phyloP scores from a whole-genome alignment of 371 early-diverging fungal species.

The Mycotypha africana region DNA sequence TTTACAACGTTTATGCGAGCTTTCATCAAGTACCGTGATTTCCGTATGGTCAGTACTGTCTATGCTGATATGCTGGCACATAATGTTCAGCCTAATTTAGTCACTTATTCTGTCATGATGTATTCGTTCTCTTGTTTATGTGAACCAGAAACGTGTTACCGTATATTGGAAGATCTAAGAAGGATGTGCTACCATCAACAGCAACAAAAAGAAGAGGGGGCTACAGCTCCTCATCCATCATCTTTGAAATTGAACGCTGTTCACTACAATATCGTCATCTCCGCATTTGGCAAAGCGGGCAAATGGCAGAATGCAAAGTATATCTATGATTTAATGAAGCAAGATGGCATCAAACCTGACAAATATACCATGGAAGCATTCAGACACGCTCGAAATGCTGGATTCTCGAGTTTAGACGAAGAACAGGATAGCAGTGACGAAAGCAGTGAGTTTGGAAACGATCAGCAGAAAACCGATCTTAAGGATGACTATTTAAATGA shows the following conservation, averaged over 20 bases:
- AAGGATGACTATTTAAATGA: neutral
- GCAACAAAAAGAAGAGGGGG: too few relatives aligned
- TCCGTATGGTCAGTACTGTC: conserved; percentile 32
- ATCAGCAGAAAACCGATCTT: neutral
- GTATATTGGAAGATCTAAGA: conserved; percentile 29
- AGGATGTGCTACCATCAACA: too few relatives aligned
- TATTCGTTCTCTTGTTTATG: conserved; percentile 40
- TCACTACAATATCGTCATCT: conserved; percentile 40
- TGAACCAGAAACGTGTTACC: conserved; percentile 32
- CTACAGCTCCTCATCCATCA: too few relatives aligned
- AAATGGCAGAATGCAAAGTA: conserved; percentile 29
- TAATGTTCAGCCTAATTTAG: conserved; percentile 31
- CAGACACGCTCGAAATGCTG: conserved; percentile 18
- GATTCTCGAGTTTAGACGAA: too few relatives aligned
- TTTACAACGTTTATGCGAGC: conserved; percentile 48
- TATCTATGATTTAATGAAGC: conserved; percentile 35
- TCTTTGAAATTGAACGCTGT: conserved; percentile 32
- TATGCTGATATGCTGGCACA: conserved; percentile 35
- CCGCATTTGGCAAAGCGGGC: conserved; percentile 41
- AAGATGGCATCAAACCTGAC: conserved; percentile 28
- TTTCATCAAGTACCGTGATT: conserved; percentile 31
- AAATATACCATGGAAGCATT: conserved; percentile 35
- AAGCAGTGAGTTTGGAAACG: neutral
- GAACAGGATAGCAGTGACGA: too few relatives aligned
- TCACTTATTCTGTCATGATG: conserved; percentile 39